Evolutionary conservation across 129 eudicot genomes (phyloP), one percentile per base, ranked within the genome.

Genomic region (Escallonia rubra): DNA sequence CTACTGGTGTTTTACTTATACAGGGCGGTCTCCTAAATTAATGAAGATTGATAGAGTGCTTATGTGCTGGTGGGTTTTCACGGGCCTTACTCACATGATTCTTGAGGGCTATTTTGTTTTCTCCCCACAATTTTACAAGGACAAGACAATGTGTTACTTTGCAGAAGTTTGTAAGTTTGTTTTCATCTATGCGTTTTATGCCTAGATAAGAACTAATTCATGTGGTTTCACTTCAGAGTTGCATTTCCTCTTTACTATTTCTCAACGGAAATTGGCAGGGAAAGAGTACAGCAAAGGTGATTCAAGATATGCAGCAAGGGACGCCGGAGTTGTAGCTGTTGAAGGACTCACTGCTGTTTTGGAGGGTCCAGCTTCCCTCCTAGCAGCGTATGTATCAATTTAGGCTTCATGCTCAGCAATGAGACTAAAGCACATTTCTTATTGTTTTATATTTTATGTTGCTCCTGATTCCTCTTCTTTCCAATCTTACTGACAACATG

Each of bases 261-360:
- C 57, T 58, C 7, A 48, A 57, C 13, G 53, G 38, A 55, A 57
- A 63, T 47, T 67, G 13, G 44, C 75, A 92, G 96, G 98, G 98
- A 92, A 92, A 81, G 98, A 92, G 71, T 92, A 92, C 79, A 89
- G 98, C 86, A 92, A 86, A 80, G 98, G 98, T 66, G 98, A 92
- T 72, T 89, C 96, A 65, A 80, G 98, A 79, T 92, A 88, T 44
- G 95, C 74, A 46, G 91, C 69, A 47, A 73, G 96, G 59, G 91
- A 89, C 74, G 75, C 96, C 43, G 90, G 73, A 41, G 74, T 89
- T 42, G 73, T 92, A 60, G 67, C 95, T 42, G 81, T 92, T 67
- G 98, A 92, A 84, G 96, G 89, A 66, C 66, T 92, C 10, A 92
- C 98, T 8, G 87, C 82, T 62, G 96, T 88, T 61, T 53, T 88